phyloP scores from a whole-genome alignment of 2,329 filamentous ascomycete species.

The Bipolaris victoriae region DNA sequence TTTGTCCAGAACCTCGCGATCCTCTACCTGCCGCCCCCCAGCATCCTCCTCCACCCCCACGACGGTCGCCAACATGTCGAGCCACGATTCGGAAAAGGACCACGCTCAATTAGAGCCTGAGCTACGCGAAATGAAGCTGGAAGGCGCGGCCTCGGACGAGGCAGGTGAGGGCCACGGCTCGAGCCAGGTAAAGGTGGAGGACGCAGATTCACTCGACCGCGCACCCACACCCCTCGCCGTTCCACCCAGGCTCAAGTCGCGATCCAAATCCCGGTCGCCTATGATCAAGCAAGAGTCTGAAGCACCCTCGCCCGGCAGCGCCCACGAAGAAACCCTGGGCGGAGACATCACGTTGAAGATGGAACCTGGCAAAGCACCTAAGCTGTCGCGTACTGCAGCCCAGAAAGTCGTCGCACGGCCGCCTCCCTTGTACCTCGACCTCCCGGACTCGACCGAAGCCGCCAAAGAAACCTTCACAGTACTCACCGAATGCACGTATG shows the following conservation, averaged over 20 bases:
- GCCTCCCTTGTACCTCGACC: conserved; percentile 71
- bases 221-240: conserved; percentile 38
- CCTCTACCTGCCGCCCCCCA: conserved; percentile 11
- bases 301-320: conserved; percentile 47
- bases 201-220: conserved; percentile 25
- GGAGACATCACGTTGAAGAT: conserved; percentile 68
- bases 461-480: conserved; percentile 78
- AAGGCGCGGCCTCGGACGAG: conserved; percentile 36
- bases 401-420: conserved; percentile 70
- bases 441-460: conserved; percentile 79
- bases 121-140: conserved; percentile 54
- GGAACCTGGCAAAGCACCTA: conserved; percentile 69
- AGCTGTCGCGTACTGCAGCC: conserved; percentile 74
- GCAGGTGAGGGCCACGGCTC: conserved; percentile 26
- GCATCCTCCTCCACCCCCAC: conserved; percentile 23
- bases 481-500: conserved; percentile 86
- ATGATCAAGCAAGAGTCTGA: conserved; percentile 36
- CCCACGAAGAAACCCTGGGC: conserved; percentile 62
- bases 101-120: conserved; percentile 51
- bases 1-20: conserved; percentile 14
- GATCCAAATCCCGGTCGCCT: conserved; percentile 43
- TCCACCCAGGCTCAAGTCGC: conserved; percentile 36
- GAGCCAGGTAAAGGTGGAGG: conserved; percentile 39
- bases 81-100: conserved; percentile 43
- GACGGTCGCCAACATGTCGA: conserved; percentile 46